phyloP scores from a whole-genome alignment of 2,329 filamentous ascomycete species.

The Fusarium odoratissimum region DNA sequence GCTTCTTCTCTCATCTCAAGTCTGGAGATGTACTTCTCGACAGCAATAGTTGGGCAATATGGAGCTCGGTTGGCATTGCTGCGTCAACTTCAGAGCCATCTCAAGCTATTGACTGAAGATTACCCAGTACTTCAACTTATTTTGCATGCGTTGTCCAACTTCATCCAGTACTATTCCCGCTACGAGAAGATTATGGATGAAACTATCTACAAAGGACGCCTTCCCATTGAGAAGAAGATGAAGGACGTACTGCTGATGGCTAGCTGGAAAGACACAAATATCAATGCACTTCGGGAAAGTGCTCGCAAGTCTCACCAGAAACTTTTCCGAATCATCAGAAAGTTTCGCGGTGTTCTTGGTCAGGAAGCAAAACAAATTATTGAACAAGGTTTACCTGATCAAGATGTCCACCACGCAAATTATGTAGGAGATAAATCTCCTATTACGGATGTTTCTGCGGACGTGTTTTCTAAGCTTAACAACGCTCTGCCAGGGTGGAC shows the following conservation, averaged over 20 bases:
- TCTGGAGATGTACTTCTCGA: slow-evolving; percentile 81
- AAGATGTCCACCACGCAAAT: slow-evolving; percentile 43
- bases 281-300: slow-evolving; percentile 87
- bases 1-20: slow-evolving; percentile 77
- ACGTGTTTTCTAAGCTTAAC: slow-evolving; percentile 39
- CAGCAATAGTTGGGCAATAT: slow-evolving; percentile 85
- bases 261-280: slow-evolving; percentile 98
- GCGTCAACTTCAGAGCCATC: slow-evolving; percentile 71
- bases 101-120: slow-evolving; percentile 70
- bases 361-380: slow-evolving; percentile 78
- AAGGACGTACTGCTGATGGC: slow-evolving; percentile 92
- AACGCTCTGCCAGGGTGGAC: slow-evolving; percentile 53
- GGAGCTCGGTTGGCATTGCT: slow-evolving; percentile 78
- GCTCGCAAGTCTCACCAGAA: slow-evolving; percentile 91
- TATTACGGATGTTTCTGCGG: slow-evolving; percentile 14
- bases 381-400: slow-evolving; percentile 69
- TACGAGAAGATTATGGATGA: slow-evolving; percentile 76
- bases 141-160: slow-evolving; percentile 75
- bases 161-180: slow-evolving; percentile 78
- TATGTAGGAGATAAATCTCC: background rate
- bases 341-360: slow-evolving; percentile 83
- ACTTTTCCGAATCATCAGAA: slow-evolving; percentile 89
- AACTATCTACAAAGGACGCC: slow-evolving; percentile 73
- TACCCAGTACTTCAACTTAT: slow-evolving; percentile 69
- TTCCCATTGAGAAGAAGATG: slow-evolving; percentile 87